Conservation (phyloP, 78 protist species). For the Tieghemostelium lacteum region DNA sequence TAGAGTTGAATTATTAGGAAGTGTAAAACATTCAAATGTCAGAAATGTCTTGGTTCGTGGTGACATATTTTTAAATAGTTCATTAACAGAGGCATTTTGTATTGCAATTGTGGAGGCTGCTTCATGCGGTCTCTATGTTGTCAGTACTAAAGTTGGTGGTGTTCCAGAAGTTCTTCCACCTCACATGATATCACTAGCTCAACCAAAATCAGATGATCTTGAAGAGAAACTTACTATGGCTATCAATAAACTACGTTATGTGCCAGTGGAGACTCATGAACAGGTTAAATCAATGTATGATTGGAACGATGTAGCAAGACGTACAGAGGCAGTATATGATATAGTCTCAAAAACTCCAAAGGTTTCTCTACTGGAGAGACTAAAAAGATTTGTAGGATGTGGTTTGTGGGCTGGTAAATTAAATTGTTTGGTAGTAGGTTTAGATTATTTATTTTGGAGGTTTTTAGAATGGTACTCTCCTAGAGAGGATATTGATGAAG, state of each 20-base stretch:
- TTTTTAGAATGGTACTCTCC: conserved; percentile 70
- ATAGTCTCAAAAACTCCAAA: conserved; percentile 39
- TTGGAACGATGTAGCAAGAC: conserved; percentile 89
- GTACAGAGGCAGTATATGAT: conserved; percentile 87
- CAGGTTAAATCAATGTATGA: conserved; percentile 79
- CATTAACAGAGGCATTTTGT: conserved; percentile 99
- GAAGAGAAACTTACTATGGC: conserved; percentile 39
- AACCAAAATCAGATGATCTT: conserved; percentile 77
- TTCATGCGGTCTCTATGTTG: conserved; percentile 90
- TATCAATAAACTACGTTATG: background rate
- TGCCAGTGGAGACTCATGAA: conserved; percentile 46
- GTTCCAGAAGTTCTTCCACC: conserved; percentile 97
- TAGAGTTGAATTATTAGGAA: conserved; percentile 94
- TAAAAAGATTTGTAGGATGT: conserved; percentile 77
- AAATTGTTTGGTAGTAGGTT: conserved; percentile 79
- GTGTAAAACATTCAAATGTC: conserved; percentile 90
- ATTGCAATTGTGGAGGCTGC: conserved; percentile 99
- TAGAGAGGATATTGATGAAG: conserved; percentile 62
- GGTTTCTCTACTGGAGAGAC: conserved; percentile 63
- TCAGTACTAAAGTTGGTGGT: conserved; percentile 96
- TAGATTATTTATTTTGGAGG: conserved; percentile 47
- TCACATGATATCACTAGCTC: conserved; percentile 83
- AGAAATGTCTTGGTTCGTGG: conserved; percentile 91
- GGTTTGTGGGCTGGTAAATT: conserved; percentile 84
- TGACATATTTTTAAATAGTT: conserved; percentile 96